Evolutionary conservation across 495 filamentous ascomycete species (phyloP).

Genomic region (Neurospora sp.): DNA sequence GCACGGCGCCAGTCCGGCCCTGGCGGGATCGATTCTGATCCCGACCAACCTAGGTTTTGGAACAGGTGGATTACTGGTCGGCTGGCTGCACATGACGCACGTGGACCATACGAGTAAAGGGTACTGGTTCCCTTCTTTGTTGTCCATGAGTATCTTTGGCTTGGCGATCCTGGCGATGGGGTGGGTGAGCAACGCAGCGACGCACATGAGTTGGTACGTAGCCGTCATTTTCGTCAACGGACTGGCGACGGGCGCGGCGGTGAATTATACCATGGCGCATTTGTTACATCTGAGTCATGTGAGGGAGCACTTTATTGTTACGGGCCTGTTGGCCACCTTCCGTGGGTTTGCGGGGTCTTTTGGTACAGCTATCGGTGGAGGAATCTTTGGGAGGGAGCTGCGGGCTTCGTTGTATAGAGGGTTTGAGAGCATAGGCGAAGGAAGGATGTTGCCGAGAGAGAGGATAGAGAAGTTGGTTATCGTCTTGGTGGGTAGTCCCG

Average conservation of each 20-base stretch:
- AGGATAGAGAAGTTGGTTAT: slow-evolving; percentile 46
- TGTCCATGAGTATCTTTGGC: slow-evolving; percentile 45
- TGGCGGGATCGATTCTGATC: slow-evolving; percentile 42
- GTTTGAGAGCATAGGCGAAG: slow-evolving; percentile 38
- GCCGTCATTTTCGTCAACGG: slow-evolving; percentile 53
- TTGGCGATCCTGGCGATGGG: slow-evolving; percentile 41
- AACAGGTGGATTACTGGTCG: slow-evolving; percentile 56
- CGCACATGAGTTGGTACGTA: slow-evolving; percentile 39
- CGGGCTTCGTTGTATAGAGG: slow-evolving; percentile 44
- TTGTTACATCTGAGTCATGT: slow-evolving; percentile 55
- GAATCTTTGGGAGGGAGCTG: slow-evolving; percentile 56
- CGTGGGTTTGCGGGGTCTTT: slow-evolving; percentile 67
- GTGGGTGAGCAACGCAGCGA: slow-evolving; percentile 38
- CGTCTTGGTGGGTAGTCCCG: slow-evolving; percentile 58
- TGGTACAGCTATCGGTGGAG: slow-evolving; percentile 66
- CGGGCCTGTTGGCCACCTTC: slow-evolving; percentile 59
- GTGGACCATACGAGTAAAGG: slow-evolving; percentile 19
- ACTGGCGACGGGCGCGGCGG: slow-evolving; percentile 53
- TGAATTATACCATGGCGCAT: slow-evolving; percentile 74
- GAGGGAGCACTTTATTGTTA: slow-evolving; percentile 59
- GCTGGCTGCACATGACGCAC: slow-evolving; percentile 59
- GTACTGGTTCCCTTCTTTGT: slow-evolving; percentile 51
- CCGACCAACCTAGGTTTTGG: slow-evolving; percentile 71
- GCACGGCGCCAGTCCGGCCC: slow-evolving; percentile 27
- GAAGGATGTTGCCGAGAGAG: slow-evolving; percentile 23